Base-by-base conservation (phyloP, 768 basidiomycete genomes). In the Boletus edulis region DNA sequence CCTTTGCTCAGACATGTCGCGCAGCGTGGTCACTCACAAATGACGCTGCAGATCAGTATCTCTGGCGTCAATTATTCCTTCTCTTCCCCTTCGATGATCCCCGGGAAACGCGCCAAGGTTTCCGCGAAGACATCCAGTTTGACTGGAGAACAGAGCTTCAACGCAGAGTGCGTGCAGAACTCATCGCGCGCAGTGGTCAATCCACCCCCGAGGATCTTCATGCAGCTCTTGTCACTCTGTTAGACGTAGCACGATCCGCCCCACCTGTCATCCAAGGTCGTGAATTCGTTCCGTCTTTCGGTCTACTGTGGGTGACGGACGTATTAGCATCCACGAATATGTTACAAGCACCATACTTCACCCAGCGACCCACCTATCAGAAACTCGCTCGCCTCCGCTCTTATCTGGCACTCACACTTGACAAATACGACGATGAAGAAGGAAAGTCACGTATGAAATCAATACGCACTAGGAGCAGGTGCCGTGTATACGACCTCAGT, bases 1-100 rank as follows among this genome's bases (percentile, higher is more conserved):
- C 76, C 27, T 85, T 88, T 64, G 73, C 85, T 14, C 73, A 74
- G 64, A 81, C 84, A 44, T 86, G 82, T 63, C 73, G 73, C 20
- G 61, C 70, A 9, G 78, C 83, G 15, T 72, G 72, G 59, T 61
- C 64, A 39, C 69, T 87, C 44, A 76, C 87, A 42, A 81, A 83
- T 62, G 65, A 72, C 20, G 56, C 74, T 31, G 55, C 72, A 29
- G 83, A 86, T 69, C 78, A 80, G 45, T 81, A 82, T 63, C 76
- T 91, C 39, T 91, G 87, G 87, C 82, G 84, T 50, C 73, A 80
- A 49, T 73, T 89, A 49, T 89, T 85, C 68, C 78, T 86, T 38
- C 52, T 55, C 9, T 68, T 70, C 45, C 76, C 79, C 7, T 89
- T 88, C 67, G 89, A 91, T 64, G 81, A 86, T 62, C 85, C 86